Evolutionary conservation across 2,329 filamentous ascomycete species (phyloP), one percentile per base, ranked within the genome.

Genomic region (Pseudopithomyces chartarum): DNA sequence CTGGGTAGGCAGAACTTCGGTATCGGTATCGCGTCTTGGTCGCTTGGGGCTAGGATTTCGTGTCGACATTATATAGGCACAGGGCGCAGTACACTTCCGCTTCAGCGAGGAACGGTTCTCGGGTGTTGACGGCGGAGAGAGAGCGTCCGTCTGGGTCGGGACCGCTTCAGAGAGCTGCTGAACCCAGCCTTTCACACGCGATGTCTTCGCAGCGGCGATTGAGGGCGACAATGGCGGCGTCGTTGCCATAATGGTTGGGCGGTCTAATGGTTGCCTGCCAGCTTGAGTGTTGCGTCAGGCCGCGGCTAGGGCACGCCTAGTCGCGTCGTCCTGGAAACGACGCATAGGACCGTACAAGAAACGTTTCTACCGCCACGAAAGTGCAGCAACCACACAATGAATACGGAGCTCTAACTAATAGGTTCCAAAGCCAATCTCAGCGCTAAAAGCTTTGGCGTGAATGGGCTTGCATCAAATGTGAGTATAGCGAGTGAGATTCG

Each of bases 151-250:
- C 33, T 17, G 57, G 53, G 42, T 20, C 43, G 49, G 46, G 42
- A 39, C 33, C 26, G 48, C 22, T 50, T 57, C 44, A 29, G 47
- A 54, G 43, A 63, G 58, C 58, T 63, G 44, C 23, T 57, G 13
- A 34, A 63, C 52, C 60, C 54, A 63, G 52, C 53, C 46, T 59
- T 58, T 26, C 53, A 63, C 54, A 47, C 53, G 50, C 26, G 33
- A 58, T 57, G 46, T 57, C 55, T 60, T 58, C 34, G 44, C 54
- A 58, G 58, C 55, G 42, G 58, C 51, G 58, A 60, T 59, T 51
- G 52, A 60, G 38, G 53, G 59, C 45, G 56, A 61, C 36, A 59
- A 47, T 55, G 54, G 56, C 46, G 59, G 56, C 46, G 56, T 61
- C 34, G 56, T 58, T 26, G 59, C 51, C 59, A 61, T 61, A 19